Evolutionary conservation across 495 filamentous ascomycete species (phyloP).

Genomic region (Penicillium pulvis): DNA sequence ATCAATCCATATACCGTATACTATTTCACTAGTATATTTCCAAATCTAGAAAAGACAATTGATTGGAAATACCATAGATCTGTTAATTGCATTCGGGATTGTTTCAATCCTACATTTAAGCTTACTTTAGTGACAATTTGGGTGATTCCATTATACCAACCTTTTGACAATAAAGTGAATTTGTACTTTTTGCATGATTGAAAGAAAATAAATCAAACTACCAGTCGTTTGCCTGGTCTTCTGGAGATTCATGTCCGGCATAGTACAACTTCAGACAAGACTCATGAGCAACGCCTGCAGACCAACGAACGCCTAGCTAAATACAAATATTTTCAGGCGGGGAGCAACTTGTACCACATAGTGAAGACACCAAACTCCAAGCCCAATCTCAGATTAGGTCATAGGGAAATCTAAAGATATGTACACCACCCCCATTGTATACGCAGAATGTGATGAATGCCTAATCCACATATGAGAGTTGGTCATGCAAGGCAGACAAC

Average conservation of each 20-base stretch:
- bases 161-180: background rate
- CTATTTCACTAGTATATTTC: too few relatives aligned
- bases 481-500: background rate
- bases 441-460: background rate
- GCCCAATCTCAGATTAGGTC: background rate
- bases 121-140: background rate
- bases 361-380: background rate
- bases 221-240: too few relatives aligned
- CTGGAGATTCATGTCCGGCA: too few relatives aligned
- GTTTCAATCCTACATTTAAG: background rate
- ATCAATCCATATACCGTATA: too few relatives aligned
- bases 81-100: background rate
- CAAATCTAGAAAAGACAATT: background rate
- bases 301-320: background rate
- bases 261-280: too few relatives aligned
- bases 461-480: conserved; percentile 6
- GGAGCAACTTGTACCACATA: background rate
- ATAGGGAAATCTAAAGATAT: background rate
- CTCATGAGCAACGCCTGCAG: too few relatives aligned
- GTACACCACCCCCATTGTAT: background rate
- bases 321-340: background rate
- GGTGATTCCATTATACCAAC: background rate
- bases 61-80: background rate
- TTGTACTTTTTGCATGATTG: background rate
- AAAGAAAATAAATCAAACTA: background rate